Base-by-base conservation (phyloP, 1,139 yeast species). In the Yamadazyma buinensis region DNA sequence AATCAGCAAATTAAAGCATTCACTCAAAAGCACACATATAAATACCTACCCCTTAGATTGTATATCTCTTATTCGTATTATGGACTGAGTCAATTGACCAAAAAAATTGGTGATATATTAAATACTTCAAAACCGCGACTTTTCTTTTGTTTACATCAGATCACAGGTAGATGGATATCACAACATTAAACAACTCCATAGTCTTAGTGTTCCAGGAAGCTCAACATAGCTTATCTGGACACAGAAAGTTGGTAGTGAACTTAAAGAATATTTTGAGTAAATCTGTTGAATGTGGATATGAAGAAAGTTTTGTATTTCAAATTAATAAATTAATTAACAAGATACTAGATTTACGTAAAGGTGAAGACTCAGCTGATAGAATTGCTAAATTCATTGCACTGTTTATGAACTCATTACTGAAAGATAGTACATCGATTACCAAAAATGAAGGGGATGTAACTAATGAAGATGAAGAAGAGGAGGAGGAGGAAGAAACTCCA, bases 141-240 rank as follows among this genome's bases (percentile, higher is more conserved):
- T 28, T 30, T 30, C 9, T 26, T 27, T 30, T 30, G 33, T 30
- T 30, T 30, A 30, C 29, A 30, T 15, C 19, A 12, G 10, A 19
- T 25, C 28, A 22, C 20, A 15, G 33, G 17, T 15, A 18, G 24
- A 14, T 26, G 11, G 33, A 30, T 30, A 13, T 25, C 7, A 20
- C 18, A 8, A 20, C 30, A 23, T 30, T 26, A 29, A 19, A 26
- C 14, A 20, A 15, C 9, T 76, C 84, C 2, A 64, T 86, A 49
- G 78, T 84, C 0, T 79, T 75, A 37, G 79, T 82, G 2, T 90
- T 90, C 52, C 94, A 84, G 49, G 92, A 83, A 40, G 87, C 94
- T 0, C 97, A 90, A 49, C 42, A 59, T 25, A 71, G 85, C 1
- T 67, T 81, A 24, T 80, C 92, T 0, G 83, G 90, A 2, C 97